Evolutionary conservation across 2,329 filamentous ascomycete genomes (phyloP), one percentile per base, ranked within the genome.

Genomic region (Ambrosiella beaveri): DNA sequence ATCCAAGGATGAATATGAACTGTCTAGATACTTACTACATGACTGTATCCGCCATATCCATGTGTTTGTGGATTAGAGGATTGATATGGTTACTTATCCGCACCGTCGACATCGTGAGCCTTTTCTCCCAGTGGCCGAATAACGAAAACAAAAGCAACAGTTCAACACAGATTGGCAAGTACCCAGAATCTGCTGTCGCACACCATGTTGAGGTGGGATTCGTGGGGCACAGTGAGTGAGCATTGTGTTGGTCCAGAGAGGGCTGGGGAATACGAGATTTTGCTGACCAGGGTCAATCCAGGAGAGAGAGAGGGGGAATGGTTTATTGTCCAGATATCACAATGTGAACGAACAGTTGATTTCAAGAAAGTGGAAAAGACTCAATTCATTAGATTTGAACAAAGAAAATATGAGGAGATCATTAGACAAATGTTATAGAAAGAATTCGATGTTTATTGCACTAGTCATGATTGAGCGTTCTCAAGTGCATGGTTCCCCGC

Each of bases 241-340:
- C 47, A 11, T 51, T 51, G 27, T 51, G 47, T 51, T 58, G 50
- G 36, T 13, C n/a, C 44, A 58, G 54, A 58, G 50, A 54, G 57
- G 57, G 57, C 57, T 58, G 57, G 57, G 50, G 55, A 58, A 58
- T 58, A 58, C 57, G 57, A 58, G 57, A 19, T 58, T 58, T 51
- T 58, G 50, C 9, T 58, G 57, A 58, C 50, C 35, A 17, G 56
- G 56, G 57, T 51, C 39, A 17, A n/a, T 17, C 13, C 17, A 47
- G 27, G 55, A 47, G 44, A 15, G 44, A 15, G 41, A 49, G 44
- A 45, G 38, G 55, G 36, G 12, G 27, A 12, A 40, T 51, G 47
- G 55, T 50, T 19, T 27, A 27, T 27, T 27, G 27, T 27, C 27
- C 27, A 27, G 45, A 35, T 45, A 50, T 17, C 15, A 39, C n/a